Conservation (phyloP, 176 grass and related monocot genomes). For the Bothriochloa decipiens region DNA sequence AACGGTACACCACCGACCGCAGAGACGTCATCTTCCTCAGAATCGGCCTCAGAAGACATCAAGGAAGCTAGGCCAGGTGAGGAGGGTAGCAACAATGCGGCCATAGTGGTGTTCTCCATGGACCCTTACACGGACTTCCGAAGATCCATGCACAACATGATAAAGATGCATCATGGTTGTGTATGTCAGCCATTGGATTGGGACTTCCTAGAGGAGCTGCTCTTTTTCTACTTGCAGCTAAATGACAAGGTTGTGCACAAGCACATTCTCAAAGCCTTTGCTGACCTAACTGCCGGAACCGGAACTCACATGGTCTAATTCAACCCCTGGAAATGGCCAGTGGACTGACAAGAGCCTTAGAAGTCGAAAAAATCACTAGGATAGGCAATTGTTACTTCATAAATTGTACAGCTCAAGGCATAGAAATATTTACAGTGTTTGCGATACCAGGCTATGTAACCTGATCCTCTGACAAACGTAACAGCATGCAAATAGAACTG, state of each 20-base stretch:
- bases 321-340: constrained; percentile 1
- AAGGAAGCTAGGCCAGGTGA: not conserved
- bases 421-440: not conserved
- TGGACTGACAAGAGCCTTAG: constrained; percentile 37
- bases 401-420: not conserved
- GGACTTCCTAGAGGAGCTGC: constrained; percentile 85
- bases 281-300: constrained; percentile 57
- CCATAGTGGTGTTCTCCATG: constrained; percentile 62
- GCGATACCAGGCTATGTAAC: not conserved
- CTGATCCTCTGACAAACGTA: not conserved
- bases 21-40: constrained; percentile 7
- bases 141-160: constrained; percentile 68
- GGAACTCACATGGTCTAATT: constrained; percentile 18
- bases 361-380: constrained; percentile 10
- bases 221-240: constrained; percentile 80
- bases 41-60: not conserved
- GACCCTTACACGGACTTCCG: constrained; percentile 73
- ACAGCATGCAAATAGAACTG: not conserved
- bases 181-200: constrained; percentile 60
- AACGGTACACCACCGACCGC: not conserved
- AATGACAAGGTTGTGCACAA: constrained; percentile 75
- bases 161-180: constrained; percentile 49
- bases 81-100: not conserved
- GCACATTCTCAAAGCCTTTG: constrained; percentile 71
- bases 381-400: not conserved